Evolutionary conservation across 2,329 filamentous ascomycete species (phyloP), one percentile per base, ranked within the genome.

Genomic region (Aureobasidium mangrovei): DNA sequence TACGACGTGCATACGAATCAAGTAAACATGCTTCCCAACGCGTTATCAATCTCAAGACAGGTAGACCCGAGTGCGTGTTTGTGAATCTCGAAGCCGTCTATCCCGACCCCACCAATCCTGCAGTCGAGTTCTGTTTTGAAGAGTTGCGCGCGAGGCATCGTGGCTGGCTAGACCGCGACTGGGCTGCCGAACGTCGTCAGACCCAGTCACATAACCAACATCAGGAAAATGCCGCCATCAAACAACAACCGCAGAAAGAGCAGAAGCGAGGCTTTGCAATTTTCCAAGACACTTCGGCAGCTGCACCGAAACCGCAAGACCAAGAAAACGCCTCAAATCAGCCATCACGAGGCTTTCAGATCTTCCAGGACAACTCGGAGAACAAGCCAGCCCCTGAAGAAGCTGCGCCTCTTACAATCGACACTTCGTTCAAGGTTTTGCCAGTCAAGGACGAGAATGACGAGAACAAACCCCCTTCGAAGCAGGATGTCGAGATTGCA

Each of bases 81-180:
- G 90, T 95, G 66, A 84, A 95, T 64, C 76, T 97, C 49, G 83
- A 90, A 67, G 82, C 84, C 32, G 79, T 97, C 33, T 97, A 97
- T 64, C 91, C 90, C 7, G 84, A 85, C 38, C 80, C 82, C 26
- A 80, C 85, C 43, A 79, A 86, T 57, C 78, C 82, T 1, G 65
- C 67, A 53, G 82, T 82, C 32, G 91, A 96, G 69, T 78, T 87
- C 58, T 91, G 88, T 64, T 95, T 97, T 65, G 93, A 98, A 67
- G 93, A 98, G 70, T 73, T 98, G 26, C 83, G 90, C 71, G 91
- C 91, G 31, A 78, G 78, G 40, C 82, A 82, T 60, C 80, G 87
- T 55, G 91, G 91, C 0, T 83, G 79, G 78, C 68, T 79, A 57
- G 65, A 75, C 51, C 74, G 72, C 59, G 73, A 82, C 28, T 54